Evolutionary conservation across 2,329 filamentous ascomycete genomes (phyloP), one percentile per base, ranked within the genome.

Genomic region (Ceratocystis ficicola): DNA sequence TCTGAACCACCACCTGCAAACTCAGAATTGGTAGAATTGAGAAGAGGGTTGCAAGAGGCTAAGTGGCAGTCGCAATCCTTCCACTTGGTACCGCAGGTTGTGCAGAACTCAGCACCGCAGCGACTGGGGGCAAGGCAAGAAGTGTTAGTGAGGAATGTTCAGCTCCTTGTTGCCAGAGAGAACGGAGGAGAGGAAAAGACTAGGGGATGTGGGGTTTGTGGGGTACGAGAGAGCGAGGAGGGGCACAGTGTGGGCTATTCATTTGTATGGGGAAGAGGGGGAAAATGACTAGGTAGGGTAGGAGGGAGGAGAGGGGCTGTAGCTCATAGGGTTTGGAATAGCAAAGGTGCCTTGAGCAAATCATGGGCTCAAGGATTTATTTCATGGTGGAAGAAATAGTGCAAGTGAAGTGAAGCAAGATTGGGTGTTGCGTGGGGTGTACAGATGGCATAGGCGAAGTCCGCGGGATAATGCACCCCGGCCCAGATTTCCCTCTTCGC

Each of bases 91-190:
- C 88, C 90, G 72, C 91, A 96, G 30, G 89, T 81, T 83, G 94
- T 91, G 76, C 91, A 96, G 72, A 95, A 95, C 71, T 95, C 83
- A 32, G 89, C 89, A 65, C 83, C 86, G 72, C 91, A 95, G 65
- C 85, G 88, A 73, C 86, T 85, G 65, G 30, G 15, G 32, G 61
- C 73, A 57, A 68, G 32, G 61, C 65, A 61, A 61, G 61, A 44
- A 66, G 70, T 36, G 68, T 77, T 68, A 69, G 70, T 57, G 66
- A 67, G 44, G 52, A 62, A 44, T 62, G 66, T 68, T 60, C 59
- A 46, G n/a, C 60, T 63, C 59, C 59, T 62, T 63, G 36, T 65
- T 22, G 62, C 48, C 28, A 65, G 62, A 67, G 63, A 67, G 63
- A 65, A 64, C 55, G 25, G 44, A 65, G 52, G 63, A 41, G 36